A percentile compares a stretch with the other conserved stretches of the same genome.
Evolutionary conservation across 176 grass and related monocot species (phyloP).

Genomic region (Carex cristatella): DNA sequence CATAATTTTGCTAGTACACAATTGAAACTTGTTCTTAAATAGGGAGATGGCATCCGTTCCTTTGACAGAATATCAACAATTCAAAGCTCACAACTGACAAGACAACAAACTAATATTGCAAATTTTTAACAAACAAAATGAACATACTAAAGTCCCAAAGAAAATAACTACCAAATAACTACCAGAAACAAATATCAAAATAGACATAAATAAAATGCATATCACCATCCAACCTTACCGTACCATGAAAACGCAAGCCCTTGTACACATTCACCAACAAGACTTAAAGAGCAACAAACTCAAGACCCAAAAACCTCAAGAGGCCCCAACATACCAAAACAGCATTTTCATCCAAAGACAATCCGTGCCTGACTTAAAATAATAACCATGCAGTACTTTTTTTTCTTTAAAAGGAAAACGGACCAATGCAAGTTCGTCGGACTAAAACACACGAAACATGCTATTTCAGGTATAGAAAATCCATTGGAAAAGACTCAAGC

Average conservation of each 20-base stretch:
- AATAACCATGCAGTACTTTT: slow-evolving; percentile 24
- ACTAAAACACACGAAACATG: slow-evolving; percentile 6
- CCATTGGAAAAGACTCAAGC: slow-evolving; percentile 2
- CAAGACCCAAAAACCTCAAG: slow-evolving; percentile 4
- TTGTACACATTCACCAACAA: not conserved
- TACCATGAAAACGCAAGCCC: not conserved
- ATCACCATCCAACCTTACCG: not conserved
- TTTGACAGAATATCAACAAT: too few relatives aligned
- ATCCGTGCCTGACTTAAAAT: slow-evolving; percentile 23
- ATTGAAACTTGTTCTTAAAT: not conserved
- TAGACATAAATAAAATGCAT: slow-evolving; percentile 22
- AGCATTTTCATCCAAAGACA: slow-evolving; percentile 2
- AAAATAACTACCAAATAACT: not conserved
- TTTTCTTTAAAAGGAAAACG: slow-evolving; percentile 11
- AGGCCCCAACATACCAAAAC: slow-evolving; percentile 1
- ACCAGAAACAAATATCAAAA: not conserved
- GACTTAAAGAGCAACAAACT: slow-evolving; percentile 18
- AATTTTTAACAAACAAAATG: not conserved
- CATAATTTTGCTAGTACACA: not conserved
- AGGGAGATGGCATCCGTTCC: too few relatives aligned
- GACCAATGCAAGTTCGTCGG: slow-evolving; percentile 3
- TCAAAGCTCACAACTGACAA: not conserved
- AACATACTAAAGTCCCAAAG: not conserved
- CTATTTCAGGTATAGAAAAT: slow-evolving; percentile 2
- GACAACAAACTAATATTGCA: not conserved